phyloP scores from a whole-genome alignment of 2,329 filamentous ascomycete species.

The Cladophialophora yegresii region DNA sequence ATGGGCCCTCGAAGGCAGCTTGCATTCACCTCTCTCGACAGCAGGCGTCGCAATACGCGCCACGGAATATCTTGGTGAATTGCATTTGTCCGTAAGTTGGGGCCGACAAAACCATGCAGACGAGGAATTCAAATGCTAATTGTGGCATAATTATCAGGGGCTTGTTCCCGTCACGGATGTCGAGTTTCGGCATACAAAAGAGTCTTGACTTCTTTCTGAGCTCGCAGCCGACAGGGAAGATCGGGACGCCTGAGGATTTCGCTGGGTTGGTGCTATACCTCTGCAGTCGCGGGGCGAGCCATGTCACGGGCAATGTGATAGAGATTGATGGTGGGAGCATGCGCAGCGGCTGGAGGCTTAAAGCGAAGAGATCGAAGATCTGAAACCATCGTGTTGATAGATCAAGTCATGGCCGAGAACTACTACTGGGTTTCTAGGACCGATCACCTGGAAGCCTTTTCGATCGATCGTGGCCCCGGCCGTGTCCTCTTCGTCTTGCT shows the following conservation, averaged over 20 bases:
- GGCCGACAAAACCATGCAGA: background rate
- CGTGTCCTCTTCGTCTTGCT: background rate
- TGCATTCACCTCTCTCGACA: conserved; percentile 57
- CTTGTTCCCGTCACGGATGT: conserved; percentile 57
- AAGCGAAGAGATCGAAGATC: conserved; percentile 34
- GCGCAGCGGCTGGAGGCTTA: conserved; percentile 47
- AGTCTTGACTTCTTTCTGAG: conserved; percentile 52
- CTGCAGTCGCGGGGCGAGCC: conserved; percentile 43
- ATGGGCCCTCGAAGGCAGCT: conserved; percentile 57
- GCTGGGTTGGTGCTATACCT: conserved; percentile 51
- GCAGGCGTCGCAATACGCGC: conserved; percentile 54
- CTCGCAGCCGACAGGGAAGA: conserved; percentile 51
- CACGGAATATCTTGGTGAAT: conserved; percentile 56
- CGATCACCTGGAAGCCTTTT: background rate
- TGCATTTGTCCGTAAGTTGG: conserved; percentile 42
- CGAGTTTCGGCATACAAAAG: conserved; percentile 54
- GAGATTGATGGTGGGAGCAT: conserved; percentile 53
- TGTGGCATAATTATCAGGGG: conserved; percentile 38
- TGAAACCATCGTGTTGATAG: conserved; percentile 11
- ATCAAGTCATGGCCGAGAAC: background rate
- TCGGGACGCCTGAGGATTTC: conserved; percentile 53
- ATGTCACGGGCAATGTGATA: conserved; percentile 50
- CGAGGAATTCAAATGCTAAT: background rate
- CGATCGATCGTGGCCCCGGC: background rate
- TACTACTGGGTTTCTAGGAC: background rate